Evolutionary conservation across 352 stramenopile species (phyloP).

Genomic region (Nannochloropsis limnetica): DNA sequence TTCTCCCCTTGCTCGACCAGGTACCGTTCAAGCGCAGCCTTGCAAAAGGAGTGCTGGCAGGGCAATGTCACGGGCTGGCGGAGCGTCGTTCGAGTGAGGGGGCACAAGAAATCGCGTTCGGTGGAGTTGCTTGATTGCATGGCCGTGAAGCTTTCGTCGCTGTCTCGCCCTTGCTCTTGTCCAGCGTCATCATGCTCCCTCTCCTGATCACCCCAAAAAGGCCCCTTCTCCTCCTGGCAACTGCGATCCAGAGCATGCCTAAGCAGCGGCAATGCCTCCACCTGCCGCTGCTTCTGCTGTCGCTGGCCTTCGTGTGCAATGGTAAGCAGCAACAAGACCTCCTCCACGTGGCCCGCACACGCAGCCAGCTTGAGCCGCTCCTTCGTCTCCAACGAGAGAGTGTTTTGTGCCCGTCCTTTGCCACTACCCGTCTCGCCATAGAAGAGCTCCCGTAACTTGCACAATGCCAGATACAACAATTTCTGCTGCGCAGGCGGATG

Average conservation of each 20-base stretch:
- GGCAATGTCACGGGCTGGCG: neutral
- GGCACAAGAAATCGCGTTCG: neutral
- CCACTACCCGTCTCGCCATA: neutral
- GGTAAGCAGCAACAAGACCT: neutral
- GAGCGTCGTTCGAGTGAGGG: neutral
- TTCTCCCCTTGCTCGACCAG: neutral
- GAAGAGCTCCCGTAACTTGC: neutral
- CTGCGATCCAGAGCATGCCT: neutral
- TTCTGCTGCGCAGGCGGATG: neutral
- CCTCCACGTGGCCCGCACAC: neutral
- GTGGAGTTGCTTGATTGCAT: neutral
- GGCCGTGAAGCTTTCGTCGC: neutral
- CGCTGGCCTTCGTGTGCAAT: neutral
- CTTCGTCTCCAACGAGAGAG: neutral
- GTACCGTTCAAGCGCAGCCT: neutral
- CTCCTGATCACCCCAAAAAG: neutral
- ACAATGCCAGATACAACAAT: neutral
- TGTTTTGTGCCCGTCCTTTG: neutral
- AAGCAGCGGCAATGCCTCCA: neutral
- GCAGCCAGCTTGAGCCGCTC: neutral
- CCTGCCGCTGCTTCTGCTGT: neutral
- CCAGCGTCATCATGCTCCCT: neutral
- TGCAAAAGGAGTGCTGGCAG: neutral
- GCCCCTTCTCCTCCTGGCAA: neutral
- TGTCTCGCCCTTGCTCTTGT: neutral